Evolutionary conservation across 768 basidiomycete genomes (phyloP).

Genomic region (Lactarius akahatsu): DNA sequence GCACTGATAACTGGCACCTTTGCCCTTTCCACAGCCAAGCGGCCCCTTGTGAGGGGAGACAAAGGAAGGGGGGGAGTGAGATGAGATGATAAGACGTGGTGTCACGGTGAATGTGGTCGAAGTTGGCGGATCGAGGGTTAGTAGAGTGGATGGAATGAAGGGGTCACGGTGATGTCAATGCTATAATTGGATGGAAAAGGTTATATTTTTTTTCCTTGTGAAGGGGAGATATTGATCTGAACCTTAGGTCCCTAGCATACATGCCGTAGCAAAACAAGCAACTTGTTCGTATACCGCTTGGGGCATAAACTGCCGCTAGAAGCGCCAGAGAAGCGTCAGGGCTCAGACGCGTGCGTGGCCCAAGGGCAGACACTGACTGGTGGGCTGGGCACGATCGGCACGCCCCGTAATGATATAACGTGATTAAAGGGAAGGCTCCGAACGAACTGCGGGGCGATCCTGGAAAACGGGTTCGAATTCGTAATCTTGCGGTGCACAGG

Average conservation of each 20-base stretch:
- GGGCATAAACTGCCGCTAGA: slow-evolving; percentile 20
- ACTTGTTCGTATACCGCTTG: slow-evolving; percentile 9
- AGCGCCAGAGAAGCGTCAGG: slow-evolving; percentile 3
- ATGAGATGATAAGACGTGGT: not conserved
- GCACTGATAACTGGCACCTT: not conserved
- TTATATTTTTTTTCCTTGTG: not conserved
- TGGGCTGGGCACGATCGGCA: not conserved
- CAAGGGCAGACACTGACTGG: not conserved
- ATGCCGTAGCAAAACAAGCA: not conserved
- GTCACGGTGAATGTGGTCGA: not conserved
- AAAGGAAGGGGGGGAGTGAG: not conserved
- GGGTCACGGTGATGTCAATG: not conserved
- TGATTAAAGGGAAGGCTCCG: not conserved
- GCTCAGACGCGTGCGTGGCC: slow-evolving; percentile 6
- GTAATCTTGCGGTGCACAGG: not conserved
- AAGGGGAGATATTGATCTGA: not conserved
- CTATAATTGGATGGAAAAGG: not conserved
- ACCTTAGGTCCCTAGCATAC: slow-evolving; percentile 17
- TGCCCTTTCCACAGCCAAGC: not conserved
- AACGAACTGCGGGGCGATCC: slow-evolving; percentile 15
- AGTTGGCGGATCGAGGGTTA: not conserved
- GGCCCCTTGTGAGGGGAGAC: not conserved
- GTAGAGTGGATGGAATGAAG: not conserved
- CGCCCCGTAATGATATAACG: slow-evolving; percentile 2
- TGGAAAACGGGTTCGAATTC: slow-evolving; percentile 14